A percentile compares a stretch with the other conserved stretches of the same genome.
Conservation (phyloP, 129 eudicot species). For the Flaveria linearis region DNA sequence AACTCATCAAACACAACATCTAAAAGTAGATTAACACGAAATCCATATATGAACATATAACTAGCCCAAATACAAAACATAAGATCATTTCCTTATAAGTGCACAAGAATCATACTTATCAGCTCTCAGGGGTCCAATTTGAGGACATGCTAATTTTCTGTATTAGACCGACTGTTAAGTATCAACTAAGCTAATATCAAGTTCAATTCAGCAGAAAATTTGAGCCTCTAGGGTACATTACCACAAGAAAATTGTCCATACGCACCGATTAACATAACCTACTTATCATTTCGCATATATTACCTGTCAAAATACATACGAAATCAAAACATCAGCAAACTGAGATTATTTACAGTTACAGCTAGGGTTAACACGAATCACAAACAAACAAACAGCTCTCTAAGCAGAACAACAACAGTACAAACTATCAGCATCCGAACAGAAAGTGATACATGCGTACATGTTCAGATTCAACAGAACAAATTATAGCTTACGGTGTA, state of each 20-base stretch:
- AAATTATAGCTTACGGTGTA: conserved; percentile 50
- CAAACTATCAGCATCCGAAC: too few relatives aligned
- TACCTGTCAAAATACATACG: not conserved
- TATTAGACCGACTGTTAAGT: not conserved
- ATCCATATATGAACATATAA: not conserved
- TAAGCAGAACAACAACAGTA: not conserved
- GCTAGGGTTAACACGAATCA: conserved; percentile 14
- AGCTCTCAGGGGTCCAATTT: conserved; percentile 6
- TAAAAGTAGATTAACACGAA: not conserved
- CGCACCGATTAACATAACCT: not conserved
- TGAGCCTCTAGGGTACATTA: conserved; percentile 1
- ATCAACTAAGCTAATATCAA: conserved; percentile 12
- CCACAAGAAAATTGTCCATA: conserved; percentile 7
- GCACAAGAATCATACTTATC: not conserved
- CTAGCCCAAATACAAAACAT: not conserved
- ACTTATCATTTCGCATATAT: not conserved
- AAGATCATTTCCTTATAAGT: not conserved
- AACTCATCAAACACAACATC: conserved; percentile 1
- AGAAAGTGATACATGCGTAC: too few relatives aligned
- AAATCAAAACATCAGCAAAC: not conserved
- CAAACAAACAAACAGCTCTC: conserved; percentile 1
- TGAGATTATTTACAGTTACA: not conserved
- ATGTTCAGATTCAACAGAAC: not conserved
- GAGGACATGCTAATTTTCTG: conserved; percentile 9
- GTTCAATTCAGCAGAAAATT: not conserved